Conservation (phyloP, 345 rosid genomes). For the Moringa oleifera region DNA sequence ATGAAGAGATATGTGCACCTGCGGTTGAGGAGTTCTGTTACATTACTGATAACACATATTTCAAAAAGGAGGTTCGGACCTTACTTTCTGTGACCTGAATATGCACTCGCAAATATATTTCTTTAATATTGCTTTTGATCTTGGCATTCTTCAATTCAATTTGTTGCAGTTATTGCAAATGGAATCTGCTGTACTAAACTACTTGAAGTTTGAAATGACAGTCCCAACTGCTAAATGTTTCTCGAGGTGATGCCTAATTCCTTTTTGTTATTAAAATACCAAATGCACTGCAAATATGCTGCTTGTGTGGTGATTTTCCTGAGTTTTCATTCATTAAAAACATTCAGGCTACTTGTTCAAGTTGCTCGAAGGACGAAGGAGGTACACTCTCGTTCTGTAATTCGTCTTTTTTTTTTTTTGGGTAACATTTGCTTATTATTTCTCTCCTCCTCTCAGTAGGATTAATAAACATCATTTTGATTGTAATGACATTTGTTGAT, state of each 20-base stretch:
- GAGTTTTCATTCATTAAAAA: conserved; percentile 1
- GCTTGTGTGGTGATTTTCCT: not conserved
- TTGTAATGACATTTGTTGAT: not conserved
- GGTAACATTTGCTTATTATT: not conserved
- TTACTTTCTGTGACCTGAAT: not conserved
- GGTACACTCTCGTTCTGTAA: conserved; percentile 12
- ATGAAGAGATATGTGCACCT: conserved; percentile 89
- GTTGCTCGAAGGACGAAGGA: conserved; percentile 20
- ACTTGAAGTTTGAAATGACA: conserved; percentile 87
- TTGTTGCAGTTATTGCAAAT: conserved; percentile 67
- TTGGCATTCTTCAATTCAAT: not conserved
- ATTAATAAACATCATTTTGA: not conserved
- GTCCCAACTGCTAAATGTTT: conserved; percentile 89
- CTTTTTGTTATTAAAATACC: not conserved
- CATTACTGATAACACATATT: conserved; percentile 92
- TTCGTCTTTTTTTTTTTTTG: not conserved
- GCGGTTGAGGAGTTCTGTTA: conserved; percentile 91
- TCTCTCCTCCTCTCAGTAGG: not conserved
- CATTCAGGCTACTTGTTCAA: conserved; percentile 21
- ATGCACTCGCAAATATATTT: not conserved
- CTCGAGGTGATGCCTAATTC: conserved; percentile 44
- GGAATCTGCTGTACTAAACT: conserved; percentile 81
- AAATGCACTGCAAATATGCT: not conserved
- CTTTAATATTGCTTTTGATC: not conserved
- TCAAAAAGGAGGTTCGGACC: conserved; percentile 62